phyloP scores from a whole-genome alignment of 345 rosid genomes.

The Brassica cretica region DNA sequence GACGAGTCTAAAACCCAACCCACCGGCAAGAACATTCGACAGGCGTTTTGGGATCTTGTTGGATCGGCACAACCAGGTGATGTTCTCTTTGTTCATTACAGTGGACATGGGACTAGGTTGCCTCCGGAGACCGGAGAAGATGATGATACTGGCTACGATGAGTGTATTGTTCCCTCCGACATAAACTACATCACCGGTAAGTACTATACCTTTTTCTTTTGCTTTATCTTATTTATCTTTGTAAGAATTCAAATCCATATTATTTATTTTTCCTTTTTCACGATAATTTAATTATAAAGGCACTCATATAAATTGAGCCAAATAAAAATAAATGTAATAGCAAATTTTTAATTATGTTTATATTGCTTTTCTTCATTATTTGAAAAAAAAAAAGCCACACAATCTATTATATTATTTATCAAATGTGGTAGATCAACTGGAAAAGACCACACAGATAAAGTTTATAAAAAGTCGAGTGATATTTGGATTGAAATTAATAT shows the following conservation, averaged over 20 bases:
- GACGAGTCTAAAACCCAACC: slow-evolving; percentile 58
- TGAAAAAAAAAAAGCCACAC: too few species aligned
- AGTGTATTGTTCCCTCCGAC: slow-evolving; percentile 84
- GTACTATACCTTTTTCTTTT: background rate
- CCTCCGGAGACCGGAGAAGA: slow-evolving; percentile 90
- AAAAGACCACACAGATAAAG: too few species aligned
- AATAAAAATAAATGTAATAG: background rate
- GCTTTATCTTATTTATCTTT: background rate
- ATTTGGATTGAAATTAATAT: too few species aligned
- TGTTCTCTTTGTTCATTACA: slow-evolving; percentile 70
- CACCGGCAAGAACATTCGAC: slow-evolving; percentile 71
- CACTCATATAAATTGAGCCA: background rate
- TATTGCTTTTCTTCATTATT: background rate
- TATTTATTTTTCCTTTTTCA: background rate
- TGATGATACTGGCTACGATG: slow-evolving; percentile 86
- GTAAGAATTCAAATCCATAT: background rate
- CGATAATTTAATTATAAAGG: background rate
- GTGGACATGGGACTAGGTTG: slow-evolving; percentile 87
- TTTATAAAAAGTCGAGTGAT: too few species aligned
- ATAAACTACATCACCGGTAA: slow-evolving; percentile 78
- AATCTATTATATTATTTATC: too few species aligned
- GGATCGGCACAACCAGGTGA: slow-evolving; percentile 60
- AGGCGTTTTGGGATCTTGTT: slow-evolving; percentile 49
- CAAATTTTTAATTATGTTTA: too few species aligned
- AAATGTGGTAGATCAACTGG: too few species aligned